phyloP scores from a whole-genome alignment of 2,329 filamentous ascomycete species.

The Saccharata proteae region DNA sequence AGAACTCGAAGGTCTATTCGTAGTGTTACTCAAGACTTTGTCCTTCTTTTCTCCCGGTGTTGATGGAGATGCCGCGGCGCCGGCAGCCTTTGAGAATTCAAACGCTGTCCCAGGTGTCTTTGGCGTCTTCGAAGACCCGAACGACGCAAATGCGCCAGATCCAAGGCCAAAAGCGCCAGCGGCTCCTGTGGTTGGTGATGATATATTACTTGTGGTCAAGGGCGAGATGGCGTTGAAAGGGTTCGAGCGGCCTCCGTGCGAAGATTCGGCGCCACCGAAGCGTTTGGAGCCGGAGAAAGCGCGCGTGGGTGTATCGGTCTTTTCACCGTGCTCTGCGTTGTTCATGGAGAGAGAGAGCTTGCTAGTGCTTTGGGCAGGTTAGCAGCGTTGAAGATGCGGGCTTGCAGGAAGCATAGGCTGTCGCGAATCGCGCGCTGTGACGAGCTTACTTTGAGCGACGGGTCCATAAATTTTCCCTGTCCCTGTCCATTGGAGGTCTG shows the following conservation, averaged over 20 bases:
- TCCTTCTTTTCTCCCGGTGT: constrained; percentile 53
- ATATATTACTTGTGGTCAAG: constrained; percentile 50
- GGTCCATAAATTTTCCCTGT: constrained; percentile 50
- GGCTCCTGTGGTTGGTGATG: constrained; percentile 64
- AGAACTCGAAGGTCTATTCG: constrained; percentile 13
- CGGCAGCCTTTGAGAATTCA: constrained; percentile 53
- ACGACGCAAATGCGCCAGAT: constrained; percentile 93
- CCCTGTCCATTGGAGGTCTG: constrained; percentile 25
- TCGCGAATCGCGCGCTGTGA: not conserved
- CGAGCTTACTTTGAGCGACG: constrained; percentile 65
- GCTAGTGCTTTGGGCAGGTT: constrained; percentile 48
- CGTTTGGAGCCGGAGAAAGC: constrained; percentile 60
- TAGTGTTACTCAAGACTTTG: constrained; percentile 23
- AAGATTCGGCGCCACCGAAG: constrained; percentile 60
- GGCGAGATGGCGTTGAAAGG: constrained; percentile 68
- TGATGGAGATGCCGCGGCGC: constrained; percentile 35
- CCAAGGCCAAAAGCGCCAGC: constrained; percentile 89
- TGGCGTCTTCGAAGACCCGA: constrained; percentile 72
- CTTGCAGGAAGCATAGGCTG: constrained; percentile 11
- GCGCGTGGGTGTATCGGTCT: constrained; percentile 45
- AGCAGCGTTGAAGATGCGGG: constrained; percentile 10
- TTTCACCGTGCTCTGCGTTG: constrained; percentile 41
- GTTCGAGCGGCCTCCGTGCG: constrained; percentile 61
- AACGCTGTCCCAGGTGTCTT: constrained; percentile 74
- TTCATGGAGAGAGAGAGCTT: constrained; percentile 84